Evolutionary conservation across 192 early-diverging fungal species (phyloP).

Genomic region (Coemansia sp.): DNA sequence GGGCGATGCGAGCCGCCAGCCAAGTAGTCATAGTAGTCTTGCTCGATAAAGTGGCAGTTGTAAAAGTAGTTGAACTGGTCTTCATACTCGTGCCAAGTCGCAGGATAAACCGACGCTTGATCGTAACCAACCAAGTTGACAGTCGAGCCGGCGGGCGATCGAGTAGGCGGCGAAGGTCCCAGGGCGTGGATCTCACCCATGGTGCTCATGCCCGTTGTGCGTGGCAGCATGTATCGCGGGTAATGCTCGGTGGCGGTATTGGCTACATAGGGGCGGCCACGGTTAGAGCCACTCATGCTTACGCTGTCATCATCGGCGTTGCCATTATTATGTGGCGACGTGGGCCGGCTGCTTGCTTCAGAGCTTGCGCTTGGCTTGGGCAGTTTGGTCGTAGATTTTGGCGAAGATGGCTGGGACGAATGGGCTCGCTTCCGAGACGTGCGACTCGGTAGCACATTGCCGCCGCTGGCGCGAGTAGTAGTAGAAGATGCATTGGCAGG

Average conservation of each 20-base stretch:
- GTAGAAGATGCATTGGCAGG: background rate
- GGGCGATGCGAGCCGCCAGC: slow-evolving; percentile 6
- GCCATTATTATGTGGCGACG: background rate
- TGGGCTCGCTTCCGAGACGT: background rate
- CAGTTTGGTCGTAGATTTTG: background rate
- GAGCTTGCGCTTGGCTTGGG: background rate
- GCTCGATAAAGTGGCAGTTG: slow-evolving; percentile 53
- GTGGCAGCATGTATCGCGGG: slow-evolving; percentile 45
- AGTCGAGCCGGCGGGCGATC: slow-evolving; percentile 12
- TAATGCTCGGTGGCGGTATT: slow-evolving; percentile 8
- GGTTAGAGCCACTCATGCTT: background rate
- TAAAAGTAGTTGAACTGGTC: slow-evolving; percentile 55
- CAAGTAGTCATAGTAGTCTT: slow-evolving; percentile 49
- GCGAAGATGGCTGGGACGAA: background rate
- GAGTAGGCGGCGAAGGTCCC: slow-evolving; percentile 12
- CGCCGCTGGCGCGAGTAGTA: background rate
- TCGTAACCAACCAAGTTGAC: slow-evolving; percentile 17
- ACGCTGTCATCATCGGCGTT: background rate
- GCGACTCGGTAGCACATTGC: background rate
- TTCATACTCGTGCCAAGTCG: slow-evolving; percentile 52
- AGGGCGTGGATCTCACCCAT: slow-evolving; percentile 53
- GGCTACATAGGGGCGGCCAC: background rate
- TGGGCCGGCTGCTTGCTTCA: background rate
- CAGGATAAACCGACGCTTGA: slow-evolving; percentile 29
- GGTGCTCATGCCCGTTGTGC: slow-evolving; percentile 46